Conservation (phyloP, 2,329 filamentous ascomycete species). For the Fusarium devonianum region DNA sequence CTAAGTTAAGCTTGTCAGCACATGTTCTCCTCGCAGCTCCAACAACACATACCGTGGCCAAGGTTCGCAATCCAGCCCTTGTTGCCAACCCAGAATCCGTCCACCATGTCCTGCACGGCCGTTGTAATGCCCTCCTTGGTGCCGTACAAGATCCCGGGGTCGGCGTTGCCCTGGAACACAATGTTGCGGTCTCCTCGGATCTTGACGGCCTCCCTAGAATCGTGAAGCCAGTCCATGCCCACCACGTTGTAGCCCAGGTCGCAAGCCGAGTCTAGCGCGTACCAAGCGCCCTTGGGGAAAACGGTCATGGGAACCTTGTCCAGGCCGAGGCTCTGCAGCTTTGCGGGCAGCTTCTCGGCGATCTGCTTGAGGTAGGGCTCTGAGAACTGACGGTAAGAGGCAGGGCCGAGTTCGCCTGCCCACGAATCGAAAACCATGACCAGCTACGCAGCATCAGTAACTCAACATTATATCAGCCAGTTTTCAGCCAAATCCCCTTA, state of each 20-base stretch:
- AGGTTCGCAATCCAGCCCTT: slow-evolving; percentile 97
- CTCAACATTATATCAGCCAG: not conserved
- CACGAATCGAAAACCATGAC: slow-evolving; percentile 98
- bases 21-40: not conserved
- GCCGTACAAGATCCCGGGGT: slow-evolving; percentile 92
- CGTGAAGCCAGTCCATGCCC: slow-evolving; percentile 93
- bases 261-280: slow-evolving; percentile 87
- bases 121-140: slow-evolving; percentile 80
- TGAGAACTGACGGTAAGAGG: slow-evolving; percentile 83
- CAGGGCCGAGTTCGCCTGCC: slow-evolving; percentile 90
- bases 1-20: slow-evolving; percentile 54
- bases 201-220: slow-evolving; percentile 82
- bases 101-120: slow-evolving; percentile 84
- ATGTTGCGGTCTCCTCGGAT: slow-evolving; percentile 77
- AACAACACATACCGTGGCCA: slow-evolving; percentile 76
- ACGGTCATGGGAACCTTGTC: slow-evolving; percentile 94
- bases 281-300: slow-evolving; percentile 98
- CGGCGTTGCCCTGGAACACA: slow-evolving; percentile 92
- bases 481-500: slow-evolving; percentile 43
- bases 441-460: slow-evolving; percentile 58
- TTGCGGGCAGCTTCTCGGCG: slow-evolving; percentile 77
- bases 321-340: slow-evolving; percentile 75
- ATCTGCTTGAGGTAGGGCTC: slow-evolving; percentile 89
- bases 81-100: slow-evolving; percentile 80
- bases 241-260: slow-evolving; percentile 92